Evolutionary conservation across 495 filamentous ascomycete species (phyloP).

Genomic region (Aspergillus nanangensis): DNA sequence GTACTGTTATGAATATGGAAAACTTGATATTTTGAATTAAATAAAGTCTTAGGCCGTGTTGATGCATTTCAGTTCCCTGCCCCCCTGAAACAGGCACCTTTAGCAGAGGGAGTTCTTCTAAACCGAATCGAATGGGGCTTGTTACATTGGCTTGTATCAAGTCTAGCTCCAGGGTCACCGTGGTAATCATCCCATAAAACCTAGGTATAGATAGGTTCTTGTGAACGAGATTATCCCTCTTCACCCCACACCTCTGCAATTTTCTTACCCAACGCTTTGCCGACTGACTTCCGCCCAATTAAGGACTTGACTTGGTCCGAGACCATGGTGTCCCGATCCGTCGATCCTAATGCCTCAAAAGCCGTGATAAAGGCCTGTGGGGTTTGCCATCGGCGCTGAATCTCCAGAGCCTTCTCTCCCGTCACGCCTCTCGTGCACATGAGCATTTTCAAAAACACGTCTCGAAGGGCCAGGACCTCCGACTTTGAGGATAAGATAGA

Average conservation of each 20-base stretch:
- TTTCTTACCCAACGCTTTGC: constrained; percentile 58
- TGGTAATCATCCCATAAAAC: no score
- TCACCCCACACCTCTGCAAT: constrained; percentile 71
- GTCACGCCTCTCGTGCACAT: constrained; percentile 79
- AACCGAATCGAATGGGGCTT: no score
- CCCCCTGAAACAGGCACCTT: no score
- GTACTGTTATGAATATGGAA: background rate
- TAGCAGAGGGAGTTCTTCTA: no score
- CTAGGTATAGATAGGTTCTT: no score
- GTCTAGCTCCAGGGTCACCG: no score
- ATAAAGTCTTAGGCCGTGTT: no score
- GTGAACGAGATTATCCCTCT: constrained; percentile 17
- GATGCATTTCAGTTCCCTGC: no score
- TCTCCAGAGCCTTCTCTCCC: constrained; percentile 77
- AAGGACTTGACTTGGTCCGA: constrained; percentile 46
- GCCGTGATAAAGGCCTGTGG: constrained; percentile 66
- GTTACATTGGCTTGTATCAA: no score
- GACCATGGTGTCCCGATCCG: constrained; percentile 47
- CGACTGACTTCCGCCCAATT: constrained; percentile 65
- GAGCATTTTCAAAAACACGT: constrained; percentile 80
- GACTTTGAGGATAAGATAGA: constrained; percentile 70
- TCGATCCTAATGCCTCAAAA: constrained; percentile 51
- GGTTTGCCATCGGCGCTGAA: constrained; percentile 71
- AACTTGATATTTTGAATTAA: no score
- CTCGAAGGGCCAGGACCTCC: constrained; percentile 65